Evolutionary conservation across 2,329 filamentous ascomycete species (phyloP), one percentile per base, ranked within the genome.

Genomic region (Trichoderma sp.): DNA sequence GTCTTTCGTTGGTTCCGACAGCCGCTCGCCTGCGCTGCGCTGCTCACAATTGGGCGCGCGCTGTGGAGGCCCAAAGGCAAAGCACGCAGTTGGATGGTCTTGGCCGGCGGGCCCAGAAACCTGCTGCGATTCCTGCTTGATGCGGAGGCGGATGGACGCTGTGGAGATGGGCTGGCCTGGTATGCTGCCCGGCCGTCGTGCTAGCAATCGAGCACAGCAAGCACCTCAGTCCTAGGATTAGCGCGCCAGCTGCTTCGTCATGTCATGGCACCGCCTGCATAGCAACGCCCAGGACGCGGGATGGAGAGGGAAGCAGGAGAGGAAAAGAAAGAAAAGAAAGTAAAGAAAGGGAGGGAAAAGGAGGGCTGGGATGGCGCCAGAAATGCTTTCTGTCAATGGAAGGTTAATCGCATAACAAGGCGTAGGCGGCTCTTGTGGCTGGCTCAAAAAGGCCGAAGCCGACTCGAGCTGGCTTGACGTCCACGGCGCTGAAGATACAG

Each of bases 1-100:
- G 37, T 18, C 37, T 49, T 24, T 49, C 46, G 46, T 49, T 49
- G 67, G 67, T 43, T 43, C 67, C 67, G 70, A 71, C 72, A 71
- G 71, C 39, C 18, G 39, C 7, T 43, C 11, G 18, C n/a, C 39
- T 18, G 39, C 37, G 32, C 37, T 39, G 37, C 37, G 16, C 32
- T 13, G 32, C 70, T 71, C 72, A 72, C 71, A 32, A 26, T 32
- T 32, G 26, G 24, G 54, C 54, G 26, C 52, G 30, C 54, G 18
- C 28, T n/a, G 69, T 71, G 71, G 70, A 70, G 69, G 71, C 71
- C 72, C 70, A 71, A 71, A 49, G 13, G 39, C 39, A 43, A 11
- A 21, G 32, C 32, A 14, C 32, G 32, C 32, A 34, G 32, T 66
- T 54, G 7, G 30, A 10, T 10, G 8, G 30, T 32, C 7, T 32